Evolutionary conservation across 768 basidiomycete species (phyloP), one percentile per base, ranked within the genome.

Genomic region (Pluteus cervinus): DNA sequence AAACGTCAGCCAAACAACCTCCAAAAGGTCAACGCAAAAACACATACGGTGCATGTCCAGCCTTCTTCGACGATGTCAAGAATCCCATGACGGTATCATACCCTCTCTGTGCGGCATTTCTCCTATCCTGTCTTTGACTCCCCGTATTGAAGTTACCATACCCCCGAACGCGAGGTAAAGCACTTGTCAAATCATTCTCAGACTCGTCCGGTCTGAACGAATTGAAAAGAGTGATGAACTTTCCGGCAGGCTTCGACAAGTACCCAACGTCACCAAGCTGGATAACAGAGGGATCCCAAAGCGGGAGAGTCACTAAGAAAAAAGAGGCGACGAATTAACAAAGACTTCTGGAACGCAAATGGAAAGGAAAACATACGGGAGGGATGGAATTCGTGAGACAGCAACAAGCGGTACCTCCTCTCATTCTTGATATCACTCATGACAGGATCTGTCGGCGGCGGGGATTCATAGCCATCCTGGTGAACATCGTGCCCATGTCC

Each of bases 251-350:
- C 47, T 78, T 86, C 15, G 62, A 68, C 15, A 88, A 60, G 55
- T 82, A 92, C 5, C 89, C 88, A 2, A 91, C 79, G 3, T 79
- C 77, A n/a, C 88, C 89, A 1, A 88, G 58, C 5, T 65, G 54
- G 0, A 90, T 71, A 3, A 53, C 69, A 1, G 72, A 64, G 2
- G 88, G 88, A 3, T 62, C 65, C 87, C 86, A 92, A 5, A 89
- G 62, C 7, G 87, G 81, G 14, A 81, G 57, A 1, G 67, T 71
- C 38, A 86, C 80, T 81, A 32, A 5, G 26, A 31, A 24, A 29
- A 24, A 36, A 29, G 25, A 37, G 5, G 26, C 17, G 5, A n/a
- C n/a, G n/a, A n/a, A 21, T 35, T 20, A 41, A 7, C 18, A 41
- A 24, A 24, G 21, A 29, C 36, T 20, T 39, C 34, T 17, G 39